phyloP scores from a whole-genome alignment of 306 rosid genomes.

The barrel medic (Medicago truncatula) region MtrunA17r5.0-ANR NC_053049.1:32423001-32423500 shows the following conservation, averaged over 20 bases:
- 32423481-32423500: not conserved
- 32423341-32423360: slow-evolving; percentile 18
- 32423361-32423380: slow-evolving; percentile 6
- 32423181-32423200: slow-evolving; percentile 90
- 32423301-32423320: slow-evolving; percentile 16
- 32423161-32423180: slow-evolving; percentile 85
- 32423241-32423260: slow-evolving; percentile 30
- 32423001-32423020: slow-evolving; percentile 25
- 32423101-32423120: slow-evolving; percentile 80
- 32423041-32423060: slow-evolving; percentile 24
- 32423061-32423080: slow-evolving; percentile 35
- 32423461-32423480: not conserved
- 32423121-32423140: slow-evolving; percentile 62
- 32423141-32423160: slow-evolving; percentile 86
- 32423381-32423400: not conserved
- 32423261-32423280: slow-evolving; percentile 15
- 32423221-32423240: slow-evolving; percentile 79
- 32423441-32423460: not conserved
- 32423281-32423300: slow-evolving; percentile 14
- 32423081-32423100: slow-evolving; percentile 68
- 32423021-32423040: slow-evolving; percentile 25
- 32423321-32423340: slow-evolving; percentile 15
- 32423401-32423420: not conserved
- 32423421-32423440: not conserved
- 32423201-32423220: slow-evolving; percentile 91